Conservation (phyloP, 1,284 basidiomycete genomes). For the Phaffia rhodozyma region DNA sequence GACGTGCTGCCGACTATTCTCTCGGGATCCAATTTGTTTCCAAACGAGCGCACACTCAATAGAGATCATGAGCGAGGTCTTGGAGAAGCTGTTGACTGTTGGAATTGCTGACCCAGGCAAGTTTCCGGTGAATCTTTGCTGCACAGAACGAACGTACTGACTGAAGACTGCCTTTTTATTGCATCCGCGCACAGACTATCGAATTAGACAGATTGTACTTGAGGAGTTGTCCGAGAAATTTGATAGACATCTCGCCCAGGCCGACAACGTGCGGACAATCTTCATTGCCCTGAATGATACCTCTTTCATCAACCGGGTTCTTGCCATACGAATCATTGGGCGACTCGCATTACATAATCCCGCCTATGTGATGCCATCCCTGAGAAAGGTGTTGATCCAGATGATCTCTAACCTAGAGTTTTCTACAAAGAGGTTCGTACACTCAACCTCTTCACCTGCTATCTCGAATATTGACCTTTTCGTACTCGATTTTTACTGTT, state of each 20-base stretch:
- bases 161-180: background rate
- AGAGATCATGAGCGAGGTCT: conserved; percentile 92
- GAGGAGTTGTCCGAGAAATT: conserved; percentile 84
- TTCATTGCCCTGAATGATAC: conserved; percentile 98
- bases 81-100: conserved; percentile 92
- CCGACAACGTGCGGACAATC: conserved; percentile 90
- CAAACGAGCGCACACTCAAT: conserved; percentile 94
- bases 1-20: conserved; percentile 83
- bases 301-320: conserved; percentile 82
- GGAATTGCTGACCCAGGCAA: conserved; percentile 92
- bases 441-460: background rate
- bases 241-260: conserved; percentile 96
- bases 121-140: conserved; percentile 18
- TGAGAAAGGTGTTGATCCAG: conserved; percentile 92
- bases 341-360: conserved; percentile 92
- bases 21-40: conserved; percentile 90
- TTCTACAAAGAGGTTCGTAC: conserved; percentile 66
- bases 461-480: background rate
- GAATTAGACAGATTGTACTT: conserved; percentile 78
- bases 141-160: background rate
- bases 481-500: background rate
- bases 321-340: conserved; percentile 84
- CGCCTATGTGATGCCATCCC: conserved; percentile 95
- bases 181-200: conserved; percentile 45
- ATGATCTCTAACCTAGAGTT: conserved; percentile 95